phyloP scores from a whole-genome alignment of 2,329 filamentous ascomycete species.

The Alternaria ventricosa region DNA sequence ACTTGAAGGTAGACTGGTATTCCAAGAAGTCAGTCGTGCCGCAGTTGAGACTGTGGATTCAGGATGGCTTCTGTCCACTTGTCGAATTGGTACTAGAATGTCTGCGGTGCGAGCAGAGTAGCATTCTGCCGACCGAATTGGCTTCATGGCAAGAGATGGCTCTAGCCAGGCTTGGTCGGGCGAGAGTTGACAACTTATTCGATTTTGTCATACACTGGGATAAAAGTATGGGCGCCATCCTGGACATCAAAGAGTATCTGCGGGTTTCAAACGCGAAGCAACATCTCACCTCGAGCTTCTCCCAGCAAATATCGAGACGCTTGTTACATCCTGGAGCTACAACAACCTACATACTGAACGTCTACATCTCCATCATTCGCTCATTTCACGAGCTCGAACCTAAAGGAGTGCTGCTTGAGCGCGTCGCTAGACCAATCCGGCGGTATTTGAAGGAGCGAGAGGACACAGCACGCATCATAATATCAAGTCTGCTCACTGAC shows the following conservation, averaged over 20 bases:
- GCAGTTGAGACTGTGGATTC: constrained; percentile 70
- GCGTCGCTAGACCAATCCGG: constrained; percentile 75
- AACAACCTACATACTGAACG: constrained; percentile 75
- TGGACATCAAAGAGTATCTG: constrained; percentile 74
- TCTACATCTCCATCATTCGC: constrained; percentile 80
- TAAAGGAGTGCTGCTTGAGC: constrained; percentile 77
- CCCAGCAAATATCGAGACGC: constrained; percentile 67
- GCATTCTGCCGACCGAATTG: constrained; percentile 54
- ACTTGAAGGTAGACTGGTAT: constrained; percentile 66
- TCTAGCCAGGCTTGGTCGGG: constrained; percentile 69
- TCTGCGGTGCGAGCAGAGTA: constrained; percentile 37
- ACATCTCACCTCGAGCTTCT: constrained; percentile 73
- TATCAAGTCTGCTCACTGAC: constrained; percentile 73
- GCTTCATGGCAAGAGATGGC: constrained; percentile 75
- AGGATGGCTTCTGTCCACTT: constrained; percentile 69
- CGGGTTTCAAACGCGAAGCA: constrained; percentile 72
- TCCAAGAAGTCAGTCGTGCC: constrained; percentile 63
- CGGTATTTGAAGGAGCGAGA: constrained; percentile 78
- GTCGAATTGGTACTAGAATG: constrained; percentile 65
- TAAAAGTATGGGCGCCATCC: constrained; percentile 70
- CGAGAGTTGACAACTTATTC: constrained; percentile 75
- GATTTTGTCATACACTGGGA: constrained; percentile 82
- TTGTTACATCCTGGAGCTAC: constrained; percentile 78
- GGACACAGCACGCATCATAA: constrained; percentile 79
- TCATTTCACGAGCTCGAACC: constrained; percentile 78